Percentiles rank a stretch among this genome's conserved stretches.
Evolutionary conservation across 441 rosid genomes (phyloP).

Genomic region (Adansonia madagascariensis): DNA sequence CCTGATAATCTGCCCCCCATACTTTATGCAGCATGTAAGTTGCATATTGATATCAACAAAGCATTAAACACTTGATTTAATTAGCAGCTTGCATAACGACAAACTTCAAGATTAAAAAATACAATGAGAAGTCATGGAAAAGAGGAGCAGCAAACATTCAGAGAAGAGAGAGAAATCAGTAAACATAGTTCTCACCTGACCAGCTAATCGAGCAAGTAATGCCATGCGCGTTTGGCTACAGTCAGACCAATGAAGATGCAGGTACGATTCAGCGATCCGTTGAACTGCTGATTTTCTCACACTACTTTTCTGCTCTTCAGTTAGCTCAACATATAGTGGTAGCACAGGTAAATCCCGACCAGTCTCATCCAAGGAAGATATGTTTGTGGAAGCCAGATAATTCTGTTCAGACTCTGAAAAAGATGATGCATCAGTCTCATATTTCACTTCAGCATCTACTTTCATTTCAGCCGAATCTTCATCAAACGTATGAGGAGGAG

Average conservation of each 20-base stretch:
- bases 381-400: constrained; percentile 49
- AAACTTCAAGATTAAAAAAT: not conserved
- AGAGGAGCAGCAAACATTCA: not conserved
- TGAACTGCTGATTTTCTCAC: constrained; percentile 70
- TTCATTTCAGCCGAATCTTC: constrained; percentile 50
- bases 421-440: constrained; percentile 47
- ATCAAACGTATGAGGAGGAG: constrained; percentile 59
- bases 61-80: not conserved
- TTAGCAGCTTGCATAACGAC: constrained; percentile 14
- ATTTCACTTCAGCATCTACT: constrained; percentile 50
- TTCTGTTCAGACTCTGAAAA: constrained; percentile 58
- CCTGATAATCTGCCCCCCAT: not conserved
- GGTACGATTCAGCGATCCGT: constrained; percentile 75
- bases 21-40: not conserved
- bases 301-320: constrained; percentile 58
- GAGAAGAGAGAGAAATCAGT: constrained; percentile 23
- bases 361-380: constrained; percentile 63
- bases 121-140: not conserved
- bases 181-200: constrained; percentile 59
- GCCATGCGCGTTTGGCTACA: constrained; percentile 63
- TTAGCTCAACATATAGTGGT: constrained; percentile 77
- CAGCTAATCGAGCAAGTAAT: constrained; percentile 85
- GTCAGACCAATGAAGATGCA: constrained; percentile 58
- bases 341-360: constrained; percentile 68
- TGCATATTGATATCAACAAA: not conserved